Evolutionary conservation across 768 basidiomycete species (phyloP).

Genomic region (Lyophyllum shimeji): DNA sequence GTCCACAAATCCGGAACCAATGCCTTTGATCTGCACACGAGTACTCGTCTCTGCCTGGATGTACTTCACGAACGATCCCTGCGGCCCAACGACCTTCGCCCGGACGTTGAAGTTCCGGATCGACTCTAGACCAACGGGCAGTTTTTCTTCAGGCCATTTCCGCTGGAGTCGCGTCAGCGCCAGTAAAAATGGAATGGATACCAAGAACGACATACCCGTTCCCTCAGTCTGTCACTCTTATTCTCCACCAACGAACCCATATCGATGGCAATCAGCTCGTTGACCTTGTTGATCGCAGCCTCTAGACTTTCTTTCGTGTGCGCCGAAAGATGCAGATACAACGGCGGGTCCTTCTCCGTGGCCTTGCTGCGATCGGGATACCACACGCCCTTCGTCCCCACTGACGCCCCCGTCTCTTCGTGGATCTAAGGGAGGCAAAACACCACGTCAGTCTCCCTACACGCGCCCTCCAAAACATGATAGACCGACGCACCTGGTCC

Average conservation of each 20-base stretch:
- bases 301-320: conserved; percentile 63
- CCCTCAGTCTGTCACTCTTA: conserved; percentile 65
- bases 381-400: conserved; percentile 94
- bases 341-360: conserved; percentile 87
- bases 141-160: conserved; percentile 98
- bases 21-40: conserved; percentile 95
- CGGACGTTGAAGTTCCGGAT: conserved; percentile 97
- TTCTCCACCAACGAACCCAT: conserved; percentile 82
- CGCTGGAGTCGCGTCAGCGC: conserved; percentile 45
- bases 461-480: neutral
- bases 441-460: neutral
- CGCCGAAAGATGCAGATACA: conserved; percentile 93
- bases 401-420: conserved; percentile 88
- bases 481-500: conserved; percentile 64
- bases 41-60: conserved; percentile 96
- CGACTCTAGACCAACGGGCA: conserved; percentile 84
- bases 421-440: too few relatives aligned
- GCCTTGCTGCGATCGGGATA: conserved; percentile 92
- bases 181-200: neutral
- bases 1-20: conserved; percentile 94
- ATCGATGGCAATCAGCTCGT: conserved; percentile 72
- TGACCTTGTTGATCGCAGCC: conserved; percentile 65
- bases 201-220: conserved; percentile 47
- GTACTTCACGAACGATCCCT: conserved; percentile 98
- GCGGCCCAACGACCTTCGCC: conserved; percentile 95